phyloP scores from a whole-genome alignment of 768 basidiomycete genomes.

The Suillus discolor region DNA sequence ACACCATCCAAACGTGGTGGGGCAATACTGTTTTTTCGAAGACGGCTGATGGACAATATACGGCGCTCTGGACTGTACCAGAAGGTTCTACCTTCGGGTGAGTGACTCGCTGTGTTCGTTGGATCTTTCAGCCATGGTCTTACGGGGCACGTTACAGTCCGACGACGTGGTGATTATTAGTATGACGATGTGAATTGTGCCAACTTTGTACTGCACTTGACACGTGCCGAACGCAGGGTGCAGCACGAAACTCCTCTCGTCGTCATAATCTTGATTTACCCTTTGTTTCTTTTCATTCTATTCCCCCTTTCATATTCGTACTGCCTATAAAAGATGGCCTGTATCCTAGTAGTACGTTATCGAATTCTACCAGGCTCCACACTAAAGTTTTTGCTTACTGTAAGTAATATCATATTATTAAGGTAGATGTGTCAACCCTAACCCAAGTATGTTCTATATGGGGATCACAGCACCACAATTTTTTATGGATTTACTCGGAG shows the following conservation, averaged over 20 bases:
- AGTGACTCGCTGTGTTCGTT: constrained; percentile 10
- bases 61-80: constrained; percentile 16
- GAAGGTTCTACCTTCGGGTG: constrained; percentile 30
- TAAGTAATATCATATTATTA: no score
- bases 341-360: background rate
- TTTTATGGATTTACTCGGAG: background rate
- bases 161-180: background rate
- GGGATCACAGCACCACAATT: background rate
- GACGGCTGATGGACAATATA: constrained; percentile 30
- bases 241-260: no score
- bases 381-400: background rate
- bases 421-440: background rate
- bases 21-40: constrained; percentile 52
- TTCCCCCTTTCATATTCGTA: background rate
- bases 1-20: constrained; percentile 67
- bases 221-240: no score
- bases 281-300: background rate
- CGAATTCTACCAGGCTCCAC: background rate
- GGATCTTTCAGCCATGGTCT: background rate
- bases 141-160: background rate
- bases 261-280: background rate
- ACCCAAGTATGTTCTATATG: background rate
- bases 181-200: background rate
- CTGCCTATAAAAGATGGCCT: background rate
- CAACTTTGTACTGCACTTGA: no score